Evolutionary conservation across 768 basidiomycete genomes (phyloP), one percentile per base, ranked within the genome.

Genomic region (Melanogaster broomeanus): DNA sequence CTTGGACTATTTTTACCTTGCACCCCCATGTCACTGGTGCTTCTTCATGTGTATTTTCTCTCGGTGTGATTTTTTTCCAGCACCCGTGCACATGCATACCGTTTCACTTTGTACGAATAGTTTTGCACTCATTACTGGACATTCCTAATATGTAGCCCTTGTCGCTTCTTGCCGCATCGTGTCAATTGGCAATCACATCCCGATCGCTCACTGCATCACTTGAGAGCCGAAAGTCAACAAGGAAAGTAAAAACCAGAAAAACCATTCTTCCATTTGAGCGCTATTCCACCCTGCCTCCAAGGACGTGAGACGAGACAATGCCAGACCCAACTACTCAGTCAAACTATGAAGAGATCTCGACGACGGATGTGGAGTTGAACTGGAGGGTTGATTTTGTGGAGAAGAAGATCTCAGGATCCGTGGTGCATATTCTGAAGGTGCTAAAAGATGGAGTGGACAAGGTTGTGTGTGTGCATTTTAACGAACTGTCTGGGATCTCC

Each of bases 361-460:
- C 88, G 1, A 76, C 80, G 33, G 83, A 91, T 63, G 71, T 93
- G 15, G 70, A 79, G 19, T 81, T 97, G 45, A 78, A 88, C 57
- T 96, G 93, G 93, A 71, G 60, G 0, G 71, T 97, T 56, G 85
- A 97, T 70, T 97, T 93, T 65, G 60, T 74, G 0, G 63, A 74
- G 3, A 69, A 85, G 59, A 70, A 77, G 45, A 74, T 96, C 54
- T 66, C 70, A 27, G 94, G 95, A 1, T 77, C 79, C 18, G 90
- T 78, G 9, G 78, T 74, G 0, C 86, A 95, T 64, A 74, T 72
- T 6, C 68, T 97, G 45, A 67, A 67, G 12, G 81, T 84, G 9
- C 77, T 75, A 48, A 74, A 76, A 45, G 76, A 80, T 46, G 76
- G 68, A 4, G 79, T 87, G 11, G 62, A 74, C 31, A 74, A 85